Conservation (phyloP, 208 protist genomes). For the Crithidia acanthocephali region DNA sequence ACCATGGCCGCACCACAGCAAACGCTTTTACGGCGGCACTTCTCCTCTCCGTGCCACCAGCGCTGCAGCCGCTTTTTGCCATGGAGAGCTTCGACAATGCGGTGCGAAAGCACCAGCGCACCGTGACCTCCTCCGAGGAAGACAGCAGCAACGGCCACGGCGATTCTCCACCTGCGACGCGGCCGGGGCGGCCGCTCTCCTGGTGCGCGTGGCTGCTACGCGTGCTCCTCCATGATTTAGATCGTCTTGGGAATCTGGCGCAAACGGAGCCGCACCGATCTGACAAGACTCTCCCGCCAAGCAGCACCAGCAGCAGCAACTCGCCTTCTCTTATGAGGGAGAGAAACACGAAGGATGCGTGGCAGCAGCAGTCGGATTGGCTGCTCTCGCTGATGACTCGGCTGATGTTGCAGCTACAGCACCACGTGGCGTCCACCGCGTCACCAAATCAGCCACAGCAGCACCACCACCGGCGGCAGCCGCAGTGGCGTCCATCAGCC, state of each 20-base stretch:
- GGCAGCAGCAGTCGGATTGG: constrained; percentile 11
- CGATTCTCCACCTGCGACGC: background rate
- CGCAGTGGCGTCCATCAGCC: background rate
- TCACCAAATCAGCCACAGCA: no score
- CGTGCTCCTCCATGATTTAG: constrained; percentile 20
- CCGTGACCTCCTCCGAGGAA: background rate
- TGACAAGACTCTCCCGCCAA: background rate
- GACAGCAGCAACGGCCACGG: background rate
- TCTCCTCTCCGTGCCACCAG: background rate
- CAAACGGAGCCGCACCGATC: background rate
- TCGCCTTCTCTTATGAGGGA: background rate
- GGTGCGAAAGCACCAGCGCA: no score
- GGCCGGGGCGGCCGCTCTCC: background rate
- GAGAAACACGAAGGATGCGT: background rate
- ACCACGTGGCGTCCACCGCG: no score
- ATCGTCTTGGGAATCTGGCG: background rate
- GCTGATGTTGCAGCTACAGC: constrained; percentile 7
- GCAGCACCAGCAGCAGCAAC: background rate
- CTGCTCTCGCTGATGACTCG: background rate
- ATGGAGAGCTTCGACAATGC: background rate
- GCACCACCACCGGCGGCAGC: background rate
- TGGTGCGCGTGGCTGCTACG: constrained; percentile 35
- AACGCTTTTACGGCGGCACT: background rate
- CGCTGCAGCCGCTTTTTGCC: background rate
- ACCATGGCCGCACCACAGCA: background rate